Conservation (phyloP, 1,284 basidiomycete species). For the Rugiboletus extremiorientalis region DNA sequence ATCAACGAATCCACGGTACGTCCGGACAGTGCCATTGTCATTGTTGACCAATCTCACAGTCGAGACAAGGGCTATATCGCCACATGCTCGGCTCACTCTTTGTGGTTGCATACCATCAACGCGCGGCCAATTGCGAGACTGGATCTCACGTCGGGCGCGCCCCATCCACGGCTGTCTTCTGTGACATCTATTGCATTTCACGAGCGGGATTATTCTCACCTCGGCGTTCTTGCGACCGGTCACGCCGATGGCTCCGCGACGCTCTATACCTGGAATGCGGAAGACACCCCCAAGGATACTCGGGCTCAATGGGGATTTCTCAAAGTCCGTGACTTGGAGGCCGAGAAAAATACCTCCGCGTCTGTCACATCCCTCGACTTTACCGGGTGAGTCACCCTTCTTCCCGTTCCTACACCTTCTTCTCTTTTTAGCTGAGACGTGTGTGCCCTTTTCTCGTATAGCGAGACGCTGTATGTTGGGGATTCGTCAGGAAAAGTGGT, state of each 20-base stretch:
- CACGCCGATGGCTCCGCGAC: slow-evolving; percentile 65
- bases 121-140: slow-evolving; percentile 68
- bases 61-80: slow-evolving; percentile 73
- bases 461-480: slow-evolving; percentile 29
- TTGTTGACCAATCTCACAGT: background rate
- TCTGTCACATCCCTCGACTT: slow-evolving; percentile 68
- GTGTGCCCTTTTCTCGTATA: background rate
- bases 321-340: slow-evolving; percentile 62
- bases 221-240: slow-evolving; percentile 70
- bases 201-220: slow-evolving; percentile 73
- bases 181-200: slow-evolving; percentile 77
- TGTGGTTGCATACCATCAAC: slow-evolving; percentile 83
- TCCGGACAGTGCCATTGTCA: slow-evolving; percentile 3
- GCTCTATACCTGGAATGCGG: slow-evolving; percentile 72
- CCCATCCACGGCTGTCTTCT: slow-evolving; percentile 41
- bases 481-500: slow-evolving; percentile 23
- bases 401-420: too few relatives aligned
- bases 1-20: slow-evolving; percentile 86
- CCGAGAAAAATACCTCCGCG: slow-evolving; percentile 38
- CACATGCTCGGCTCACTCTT: slow-evolving; percentile 66
- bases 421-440: background rate
- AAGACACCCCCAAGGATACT: slow-evolving; percentile 60
- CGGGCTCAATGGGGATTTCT: slow-evolving; percentile 72
- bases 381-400: slow-evolving; percentile 51
- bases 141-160: slow-evolving; percentile 48